Base-by-base conservation (phyloP, 2,329 filamentous ascomycete genomes). In the Ascochyta koolunga region DNA sequence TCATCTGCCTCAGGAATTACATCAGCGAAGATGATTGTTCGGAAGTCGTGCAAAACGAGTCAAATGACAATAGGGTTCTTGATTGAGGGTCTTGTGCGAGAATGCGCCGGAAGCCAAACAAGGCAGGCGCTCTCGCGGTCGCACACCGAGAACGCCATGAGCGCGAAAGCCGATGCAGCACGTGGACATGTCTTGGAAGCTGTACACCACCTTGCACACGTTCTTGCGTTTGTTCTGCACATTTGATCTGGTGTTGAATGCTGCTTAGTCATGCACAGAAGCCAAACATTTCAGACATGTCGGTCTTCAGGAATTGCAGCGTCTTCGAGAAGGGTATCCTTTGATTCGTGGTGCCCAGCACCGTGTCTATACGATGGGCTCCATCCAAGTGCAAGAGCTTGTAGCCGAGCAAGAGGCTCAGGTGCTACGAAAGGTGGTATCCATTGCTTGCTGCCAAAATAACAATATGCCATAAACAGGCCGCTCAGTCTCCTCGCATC, bases 1-100 rank as follows among this genome's bases (percentile, higher is more conserved):
- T 71, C 69, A 73, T 67, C 65, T 72, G 70, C 62, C 51, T 55
- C 52, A 50, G 49, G 32, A 53, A 55, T 56, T 60, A 65, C 63
- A 65, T 62, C 59, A 68, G 45, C 58, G 59, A 57, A 45, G 45
- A 41, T 43, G 33, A 38, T 37, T 45, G 54, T 35, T 54, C 41
- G 45, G 50, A 51, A 46, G 36, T 52, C 55, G 47, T 37, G 44
- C 42, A 53, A 41, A 31, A 40, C 57, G 64, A 67, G 65, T 64
- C 59, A 65, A 66, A 36, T 50, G 47, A 56, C 51, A 45, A 24
- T 33, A 21, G 29, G 16, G 31, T 39, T 22, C 45, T 54, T 5
- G 36, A 41, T 37, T 36, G 37, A 35, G 42, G 31, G 16, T 11
- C 22, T 29, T 25, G 36, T 32, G 51, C 51, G 51, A 54, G 46